A percentile compares a stretch with the other conserved stretches of the same genome.
phyloP scores from a whole-genome alignment of 345 rosid genomes.

The Eucalyptus camaldulensis region DNA sequence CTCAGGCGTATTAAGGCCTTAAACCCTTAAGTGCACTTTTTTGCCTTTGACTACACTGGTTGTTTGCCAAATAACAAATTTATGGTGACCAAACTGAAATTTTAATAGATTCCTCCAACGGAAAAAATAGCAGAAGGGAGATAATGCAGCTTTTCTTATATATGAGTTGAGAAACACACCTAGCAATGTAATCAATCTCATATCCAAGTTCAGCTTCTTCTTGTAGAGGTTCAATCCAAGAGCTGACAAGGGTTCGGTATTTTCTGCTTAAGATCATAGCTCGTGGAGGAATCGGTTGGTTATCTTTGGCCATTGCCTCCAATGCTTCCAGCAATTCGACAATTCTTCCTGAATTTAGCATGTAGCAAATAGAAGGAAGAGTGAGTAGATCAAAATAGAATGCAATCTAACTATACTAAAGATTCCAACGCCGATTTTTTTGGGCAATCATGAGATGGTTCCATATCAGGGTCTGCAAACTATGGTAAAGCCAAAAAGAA shows the following conservation, averaged over 20 bases:
- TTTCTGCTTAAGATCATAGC: conserved; percentile 94
- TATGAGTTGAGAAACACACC: conserved; percentile 28
- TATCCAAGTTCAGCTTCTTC: conserved; percentile 96
- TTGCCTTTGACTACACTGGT: not conserved
- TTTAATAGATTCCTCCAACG: not conserved
- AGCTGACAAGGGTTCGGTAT: conserved; percentile 88
- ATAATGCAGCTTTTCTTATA: not conserved
- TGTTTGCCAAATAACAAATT: not conserved
- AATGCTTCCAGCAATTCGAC: conserved; percentile 85
- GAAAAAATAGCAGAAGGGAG: not conserved
- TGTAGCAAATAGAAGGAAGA: not conserved
- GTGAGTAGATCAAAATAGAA: not conserved
- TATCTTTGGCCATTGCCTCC: conserved; percentile 77
- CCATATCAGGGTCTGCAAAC: not conserved
- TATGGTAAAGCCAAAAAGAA: not conserved
- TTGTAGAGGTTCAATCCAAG: conserved; percentile 96
- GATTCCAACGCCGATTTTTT: not conserved
- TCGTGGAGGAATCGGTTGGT: conserved; percentile 75
- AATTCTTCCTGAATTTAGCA: conserved; percentile 66
- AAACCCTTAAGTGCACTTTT: not conserved
- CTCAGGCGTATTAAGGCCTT: not conserved
- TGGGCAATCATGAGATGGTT: not conserved
- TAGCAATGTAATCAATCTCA: conserved; percentile 80
- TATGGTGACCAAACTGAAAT: not conserved
- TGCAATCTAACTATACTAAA: not conserved